phyloP scores from a whole-genome alignment of 805 yeast species.

The Hemisphaericaspora nanyangensis region DNA sequence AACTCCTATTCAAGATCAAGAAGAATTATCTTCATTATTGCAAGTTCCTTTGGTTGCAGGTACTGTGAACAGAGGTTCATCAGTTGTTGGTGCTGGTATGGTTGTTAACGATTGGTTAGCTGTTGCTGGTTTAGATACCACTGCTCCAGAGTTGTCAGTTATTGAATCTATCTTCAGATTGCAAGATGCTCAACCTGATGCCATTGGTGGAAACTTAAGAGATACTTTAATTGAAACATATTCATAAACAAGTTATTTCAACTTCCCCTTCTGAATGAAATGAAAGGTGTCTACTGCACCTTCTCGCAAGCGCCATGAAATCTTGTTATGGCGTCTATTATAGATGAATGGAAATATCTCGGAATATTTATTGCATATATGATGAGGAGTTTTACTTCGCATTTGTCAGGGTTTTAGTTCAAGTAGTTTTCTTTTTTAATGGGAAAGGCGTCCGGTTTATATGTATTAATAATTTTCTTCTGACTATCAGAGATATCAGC shows the following conservation, averaged over 20 bases:
- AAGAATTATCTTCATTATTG: conserved; percentile 88
- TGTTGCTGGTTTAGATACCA: conserved; percentile 94
- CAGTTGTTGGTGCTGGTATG: conserved; percentile 98
- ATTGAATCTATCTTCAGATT: conserved; percentile 93
- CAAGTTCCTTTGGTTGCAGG: conserved; percentile 99
- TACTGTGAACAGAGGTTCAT: conserved; percentile 94
- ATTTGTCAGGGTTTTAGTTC: background rate
- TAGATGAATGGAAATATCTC: too few species aligned
- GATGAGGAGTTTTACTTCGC: too few species aligned
- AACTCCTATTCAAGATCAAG: conserved; percentile 96
- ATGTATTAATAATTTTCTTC: background rate
- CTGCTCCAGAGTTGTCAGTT: conserved; percentile 97
- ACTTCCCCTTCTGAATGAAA: background rate
- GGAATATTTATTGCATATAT: too few species aligned
- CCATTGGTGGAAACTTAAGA: conserved; percentile 79
- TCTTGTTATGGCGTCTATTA: too few species aligned
- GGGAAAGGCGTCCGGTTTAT: background rate
- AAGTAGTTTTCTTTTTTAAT: background rate
- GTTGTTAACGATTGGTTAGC: conserved; percentile 98
- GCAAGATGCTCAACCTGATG: conserved; percentile 86
- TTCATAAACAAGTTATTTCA: conserved; percentile 43
- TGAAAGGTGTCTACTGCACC: background rate
- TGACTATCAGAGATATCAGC: too few species aligned
- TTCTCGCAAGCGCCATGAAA: background rate
- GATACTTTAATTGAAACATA: conserved; percentile 92